These are phyloP conservation scores for Peronospora destructor DNA, from an alignment of 352 stramenopile species.

Conservation along the genomic window DNA sequence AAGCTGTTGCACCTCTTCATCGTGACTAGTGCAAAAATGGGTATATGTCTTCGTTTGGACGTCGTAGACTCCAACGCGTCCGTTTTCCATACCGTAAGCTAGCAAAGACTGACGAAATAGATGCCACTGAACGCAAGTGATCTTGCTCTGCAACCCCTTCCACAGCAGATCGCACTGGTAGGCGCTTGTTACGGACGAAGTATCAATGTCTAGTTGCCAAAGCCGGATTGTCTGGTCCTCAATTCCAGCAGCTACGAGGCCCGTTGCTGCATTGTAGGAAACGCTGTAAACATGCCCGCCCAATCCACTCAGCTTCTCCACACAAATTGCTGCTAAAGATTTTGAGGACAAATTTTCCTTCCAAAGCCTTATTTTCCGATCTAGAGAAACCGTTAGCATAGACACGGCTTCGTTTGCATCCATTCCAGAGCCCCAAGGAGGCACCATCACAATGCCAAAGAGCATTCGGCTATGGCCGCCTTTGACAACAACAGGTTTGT, in stretches of 20 bases:
- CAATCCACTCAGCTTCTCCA: constrained; percentile 42
- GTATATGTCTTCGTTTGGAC: constrained; percentile 43
- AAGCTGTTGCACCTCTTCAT: constrained; percentile 33
- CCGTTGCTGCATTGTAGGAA: constrained; percentile 24
- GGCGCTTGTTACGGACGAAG: constrained; percentile 12
- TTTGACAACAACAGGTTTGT: constrained; percentile 48
- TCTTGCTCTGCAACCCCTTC: constrained; percentile 74
- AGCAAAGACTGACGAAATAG: constrained; percentile 42
- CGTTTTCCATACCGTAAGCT: constrained; percentile 70
- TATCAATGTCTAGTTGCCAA: constrained; percentile 31
- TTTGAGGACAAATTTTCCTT: constrained; percentile 18
- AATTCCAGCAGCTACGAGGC: constrained; percentile 42
- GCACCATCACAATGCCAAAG: constrained; percentile 49
- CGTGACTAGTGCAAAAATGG: constrained; percentile 42
- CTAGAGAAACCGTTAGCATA: constrained; percentile 56
- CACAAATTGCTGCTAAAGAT: constrained; percentile 21
- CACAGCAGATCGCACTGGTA: constrained; percentile 52
- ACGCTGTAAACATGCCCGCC: constrained; percentile 63
- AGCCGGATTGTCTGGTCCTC: constrained; percentile 75
- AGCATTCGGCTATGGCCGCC: constrained; percentile 56
- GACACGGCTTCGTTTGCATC: constrained; percentile 10
- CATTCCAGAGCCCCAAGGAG: background rate
- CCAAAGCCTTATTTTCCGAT: constrained; percentile 65
- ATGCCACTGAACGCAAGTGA: constrained; percentile 64
- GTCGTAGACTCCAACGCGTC: constrained; percentile 54